These are phyloP conservation scores for Tricholoma matsutake DNA, from an alignment of 768 basidiomycete species.

Conservation along the genomic window DNA sequence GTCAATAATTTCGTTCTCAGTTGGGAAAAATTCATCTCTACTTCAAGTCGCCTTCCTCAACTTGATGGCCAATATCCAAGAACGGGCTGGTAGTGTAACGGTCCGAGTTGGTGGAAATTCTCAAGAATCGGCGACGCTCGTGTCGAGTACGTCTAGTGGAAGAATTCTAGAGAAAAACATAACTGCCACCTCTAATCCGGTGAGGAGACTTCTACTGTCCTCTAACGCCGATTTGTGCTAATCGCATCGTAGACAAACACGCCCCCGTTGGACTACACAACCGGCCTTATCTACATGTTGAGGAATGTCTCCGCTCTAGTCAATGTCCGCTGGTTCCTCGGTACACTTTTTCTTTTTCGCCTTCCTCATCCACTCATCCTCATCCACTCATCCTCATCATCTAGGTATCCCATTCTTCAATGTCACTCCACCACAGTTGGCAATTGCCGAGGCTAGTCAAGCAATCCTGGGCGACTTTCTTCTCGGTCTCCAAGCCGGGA, in stretches of 20 bases:
- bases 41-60: conserved; percentile 65
- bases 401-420: conserved; percentile 65
- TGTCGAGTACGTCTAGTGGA: conserved; percentile 45
- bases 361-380: neutral
- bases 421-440: conserved; percentile 48
- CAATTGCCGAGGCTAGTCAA: conserved; percentile 59
- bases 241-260: conserved; percentile 52
- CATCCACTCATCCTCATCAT: neutral
- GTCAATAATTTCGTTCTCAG: neutral
- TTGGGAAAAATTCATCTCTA: conserved; percentile 7
- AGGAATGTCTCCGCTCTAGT: conserved; percentile 58
- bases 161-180: conserved; percentile 23
- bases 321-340: conserved; percentile 67
- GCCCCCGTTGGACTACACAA: conserved; percentile 62
- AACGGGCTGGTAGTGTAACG: conserved; percentile 58
- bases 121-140: conserved; percentile 62
- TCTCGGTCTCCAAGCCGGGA: conserved; percentile 68
- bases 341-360: conserved; percentile 19
- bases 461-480: conserved; percentile 55
- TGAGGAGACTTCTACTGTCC: neutral
- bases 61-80: conserved; percentile 67
- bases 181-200: conserved; percentile 17
- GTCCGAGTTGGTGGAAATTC: conserved; percentile 81
- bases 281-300: conserved; percentile 67
- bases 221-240: neutral